Percentiles rank a stretch among this genome's conserved stretches.
These are phyloP conservation scores for Craspedostauros australis DNA, from an alignment of 108 stramenopile genomes.

Conservation along the genomic window DNA sequence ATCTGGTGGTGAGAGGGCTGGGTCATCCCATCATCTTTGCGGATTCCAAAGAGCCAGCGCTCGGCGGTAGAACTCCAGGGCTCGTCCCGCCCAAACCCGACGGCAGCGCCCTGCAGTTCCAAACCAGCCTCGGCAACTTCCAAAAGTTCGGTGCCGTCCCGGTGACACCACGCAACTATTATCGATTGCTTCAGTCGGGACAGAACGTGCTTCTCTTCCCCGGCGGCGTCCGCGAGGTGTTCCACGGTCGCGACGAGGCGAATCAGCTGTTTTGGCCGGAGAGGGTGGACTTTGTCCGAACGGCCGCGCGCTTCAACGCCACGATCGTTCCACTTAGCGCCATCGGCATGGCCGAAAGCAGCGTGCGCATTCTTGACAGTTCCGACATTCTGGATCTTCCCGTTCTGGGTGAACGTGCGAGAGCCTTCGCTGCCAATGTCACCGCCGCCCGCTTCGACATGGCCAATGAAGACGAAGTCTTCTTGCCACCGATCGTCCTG, in stretches of 20 bases:
- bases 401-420: conserved; percentile 59
- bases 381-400: conserved; percentile 60
- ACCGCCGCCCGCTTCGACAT: conserved; percentile 59
- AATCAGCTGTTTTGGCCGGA: conserved; percentile 92
- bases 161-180: conserved; percentile 88
- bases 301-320: conserved; percentile 87
- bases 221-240: conserved; percentile 85
- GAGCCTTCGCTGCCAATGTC: conserved; percentile 30
- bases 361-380: conserved; percentile 56
- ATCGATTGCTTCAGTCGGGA: conserved; percentile 73
- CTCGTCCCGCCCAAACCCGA: conserved; percentile 4
- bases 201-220: conserved; percentile 87
- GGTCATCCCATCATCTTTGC: conserved; percentile 75
- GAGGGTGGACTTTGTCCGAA: conserved; percentile 87
- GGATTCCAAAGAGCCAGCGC: conserved; percentile 23
- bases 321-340: conserved; percentile 88
- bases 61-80: conserved; percentile 37
- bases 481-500: conserved; percentile 59
- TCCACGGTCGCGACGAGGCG: conserved; percentile 74
- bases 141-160: conserved; percentile 85
- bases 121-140: conserved; percentile 34
- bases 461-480: conserved; percentile 49
- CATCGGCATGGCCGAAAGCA: conserved; percentile 84
- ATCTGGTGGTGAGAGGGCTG: conserved; percentile 59
- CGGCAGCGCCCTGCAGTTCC: not conserved